Evolutionary conservation across 169 alveolate genomes (phyloP), one percentile per base, ranked within the genome.

Genomic region (Plasmodium fragile): DNA sequence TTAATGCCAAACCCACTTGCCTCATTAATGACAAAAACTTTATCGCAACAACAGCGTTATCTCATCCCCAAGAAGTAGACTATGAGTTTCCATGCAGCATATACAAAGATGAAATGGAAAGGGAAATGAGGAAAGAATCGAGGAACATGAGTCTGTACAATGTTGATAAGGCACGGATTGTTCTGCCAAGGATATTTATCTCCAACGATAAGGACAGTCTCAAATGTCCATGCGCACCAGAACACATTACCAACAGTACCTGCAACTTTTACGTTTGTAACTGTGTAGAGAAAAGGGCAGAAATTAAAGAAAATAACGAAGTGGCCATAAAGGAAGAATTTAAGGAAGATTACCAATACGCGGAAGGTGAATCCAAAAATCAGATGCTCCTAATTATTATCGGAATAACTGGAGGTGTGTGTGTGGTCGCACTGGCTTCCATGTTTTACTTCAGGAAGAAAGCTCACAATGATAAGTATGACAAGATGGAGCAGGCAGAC

Each of bases 21-120:
- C 92, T 96, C 73, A 92, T 96, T 73, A 79, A 95, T 43, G 82
- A 90, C 79, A 89, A 83, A 71, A 95, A 96, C 39, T 81, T 81
- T 77, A 53, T 92, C 32, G 97, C 97, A 53, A 81, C 95, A 43
- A 96, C 96, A 18, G 95, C 96, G 70, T 72, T 96, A 34, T 96
- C 97, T 3, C 97, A 96, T 43, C 82, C 93, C 22, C 93, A 81
- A 55, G 89, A 94, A 84, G 95, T 89, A 36, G 96, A 96, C 39
- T 30, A 77, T 11, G 22, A 39, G 55, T 96, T 82, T 79, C 97
- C 97, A 3, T 96, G 97, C 84, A 75, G 94, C 52, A 95, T 96
- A 49, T 82, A 85, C 71, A 59, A 79, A 75, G 65, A 93, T 41
- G 84, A 77, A 87, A 93, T 82, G 1, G 53, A 32, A 22, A 81